Evolutionary conservation across 805 yeast species (phyloP), one percentile per base, ranked within the genome.

Genomic region (Sugiyamaella valdiviana): DNA sequence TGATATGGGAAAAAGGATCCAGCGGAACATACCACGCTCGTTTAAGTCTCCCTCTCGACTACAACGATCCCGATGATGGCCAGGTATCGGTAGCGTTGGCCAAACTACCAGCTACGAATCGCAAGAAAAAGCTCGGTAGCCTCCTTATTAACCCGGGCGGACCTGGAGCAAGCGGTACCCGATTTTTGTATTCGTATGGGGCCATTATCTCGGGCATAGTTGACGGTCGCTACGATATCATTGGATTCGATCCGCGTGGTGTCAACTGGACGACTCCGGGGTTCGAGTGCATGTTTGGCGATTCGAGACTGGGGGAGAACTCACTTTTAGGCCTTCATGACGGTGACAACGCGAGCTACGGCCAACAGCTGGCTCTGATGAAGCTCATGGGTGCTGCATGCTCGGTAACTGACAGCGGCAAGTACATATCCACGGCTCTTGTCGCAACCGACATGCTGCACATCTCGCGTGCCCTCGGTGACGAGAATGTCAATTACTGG

Each of bases 171-270:
- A 51, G 56, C 15, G 61, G 61, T 5, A 43, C 56, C 9, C 17
- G 17, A 9, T 43, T 52, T 22, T 39, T 44, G 42, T 43, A 23
- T 15, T 16, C 37, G 6, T 16, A 17, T 15, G 59, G 56, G 3
- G 40, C 32, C 24, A 9, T 12, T 9, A 39, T 55, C n/a, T 48
- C 49, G 40, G 45, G 42, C 7, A 20, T 39, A 15, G 46, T 53
- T 4, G 55, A 45, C 17, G 46, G 46, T 22, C 44, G 43, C 16
- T 57, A 49, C 44, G 57, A 57, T 39, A 42, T 57, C 16, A 50
- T 57, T 15, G 51, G 55, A 1, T 57, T 57, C 38, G 61, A 57
- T 42, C 61, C 61, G 10, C 51, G 61, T 5, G 60, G 61, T 12
- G 47, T 56, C n/a, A 57, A 57, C 29, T 15, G 15, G 40, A 48